Evolutionary conservation across 1,284 basidiomycete species (phyloP).

Genomic region (Pseudozyma sp.): DNA sequence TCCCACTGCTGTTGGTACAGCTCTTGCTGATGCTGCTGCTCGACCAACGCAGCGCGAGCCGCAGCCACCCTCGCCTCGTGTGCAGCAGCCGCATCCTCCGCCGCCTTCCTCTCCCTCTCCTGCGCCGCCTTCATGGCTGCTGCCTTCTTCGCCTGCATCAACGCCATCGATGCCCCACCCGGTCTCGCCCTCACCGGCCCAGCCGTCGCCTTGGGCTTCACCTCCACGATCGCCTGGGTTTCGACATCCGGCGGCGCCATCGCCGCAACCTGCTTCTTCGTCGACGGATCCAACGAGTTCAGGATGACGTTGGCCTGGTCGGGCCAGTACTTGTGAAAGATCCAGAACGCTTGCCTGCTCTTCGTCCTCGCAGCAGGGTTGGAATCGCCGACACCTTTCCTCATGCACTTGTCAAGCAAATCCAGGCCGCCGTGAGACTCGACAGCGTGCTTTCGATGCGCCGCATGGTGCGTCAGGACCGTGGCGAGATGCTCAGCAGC

Average conservation of each 20-base stretch:
- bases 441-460: constrained; percentile 59
- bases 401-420: constrained; percentile 75
- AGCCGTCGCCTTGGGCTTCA: constrained; percentile 23
- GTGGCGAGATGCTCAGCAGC: constrained; percentile 69
- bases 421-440: constrained; percentile 72
- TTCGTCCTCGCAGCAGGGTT: constrained; percentile 83
- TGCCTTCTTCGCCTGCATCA: constrained; percentile 65
- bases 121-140: constrained; percentile 52
- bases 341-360: constrained; percentile 83
- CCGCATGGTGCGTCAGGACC: constrained; percentile 65
- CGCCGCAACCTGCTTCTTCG: constrained; percentile 83
- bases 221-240: constrained; percentile 27
- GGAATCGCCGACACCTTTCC: constrained; percentile 79
- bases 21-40: constrained; percentile 12
- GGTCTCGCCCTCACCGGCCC: constrained; percentile 30
- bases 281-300: constrained; percentile 77
- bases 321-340: constrained; percentile 81
- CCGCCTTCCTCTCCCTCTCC: constrained; percentile 49
- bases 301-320: constrained; percentile 77
- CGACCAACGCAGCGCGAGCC: constrained; percentile 21
- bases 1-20: constrained; percentile 10
- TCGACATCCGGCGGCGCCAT: constrained; percentile 69
- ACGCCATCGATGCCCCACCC: constrained; percentile 56
- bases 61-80: constrained; percentile 42
- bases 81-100: constrained; percentile 43